Evolutionary conservation across 2,329 filamentous ascomycete genomes (phyloP).

Genomic region (Ascocoryne sarcoides): DNA sequence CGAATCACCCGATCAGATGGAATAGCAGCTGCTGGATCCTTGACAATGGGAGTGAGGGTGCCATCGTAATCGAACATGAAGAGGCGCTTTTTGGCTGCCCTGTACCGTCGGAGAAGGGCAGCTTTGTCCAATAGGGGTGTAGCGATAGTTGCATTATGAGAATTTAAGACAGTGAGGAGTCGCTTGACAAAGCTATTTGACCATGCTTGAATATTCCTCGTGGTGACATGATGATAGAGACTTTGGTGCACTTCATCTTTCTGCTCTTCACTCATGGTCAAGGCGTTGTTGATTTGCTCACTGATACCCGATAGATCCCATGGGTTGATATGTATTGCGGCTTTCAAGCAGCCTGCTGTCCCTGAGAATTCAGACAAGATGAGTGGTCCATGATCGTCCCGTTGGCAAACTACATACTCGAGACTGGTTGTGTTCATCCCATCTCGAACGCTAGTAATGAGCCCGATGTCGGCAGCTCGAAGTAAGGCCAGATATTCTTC

Average conservation of each 20-base stretch:
- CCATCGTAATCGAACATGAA: slow-evolving; percentile 99
- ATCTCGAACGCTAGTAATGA: slow-evolving; percentile 92
- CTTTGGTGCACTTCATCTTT: slow-evolving; percentile 61
- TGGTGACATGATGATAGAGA: slow-evolving; percentile 76
- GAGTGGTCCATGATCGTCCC: slow-evolving; percentile 74
- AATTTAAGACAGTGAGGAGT: slow-evolving; percentile 70
- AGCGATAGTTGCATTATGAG: slow-evolving; percentile 62
- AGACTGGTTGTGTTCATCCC: slow-evolving; percentile 97
- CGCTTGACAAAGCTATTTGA: slow-evolving; percentile 70
- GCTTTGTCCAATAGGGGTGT: slow-evolving; percentile 77
- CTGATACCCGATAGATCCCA: slow-evolving; percentile 86
- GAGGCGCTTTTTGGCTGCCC: slow-evolving; percentile 64
- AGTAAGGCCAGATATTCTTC: slow-evolving; percentile 95
- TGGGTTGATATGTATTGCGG: slow-evolving; percentile 92
- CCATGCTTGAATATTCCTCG: slow-evolving; percentile 81
- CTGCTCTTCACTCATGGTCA: slow-evolving; percentile 63
- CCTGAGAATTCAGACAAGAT: slow-evolving; percentile 97
- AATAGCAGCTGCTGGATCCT: slow-evolving; percentile 80
- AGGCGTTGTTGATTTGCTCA: slow-evolving; percentile 69
- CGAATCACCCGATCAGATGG: slow-evolving; percentile 76
- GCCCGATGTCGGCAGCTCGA: slow-evolving; percentile 77
- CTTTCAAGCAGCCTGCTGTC: slow-evolving; percentile 74
- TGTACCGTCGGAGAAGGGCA: slow-evolving; percentile 65
- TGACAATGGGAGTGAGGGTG: slow-evolving; percentile 89
- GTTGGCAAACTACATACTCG: slow-evolving; percentile 90